Evolutionary conservation across 208 protist species (phyloP), one percentile per base, ranked within the genome.

Genomic region (Trypanosoma boissoni): DNA sequence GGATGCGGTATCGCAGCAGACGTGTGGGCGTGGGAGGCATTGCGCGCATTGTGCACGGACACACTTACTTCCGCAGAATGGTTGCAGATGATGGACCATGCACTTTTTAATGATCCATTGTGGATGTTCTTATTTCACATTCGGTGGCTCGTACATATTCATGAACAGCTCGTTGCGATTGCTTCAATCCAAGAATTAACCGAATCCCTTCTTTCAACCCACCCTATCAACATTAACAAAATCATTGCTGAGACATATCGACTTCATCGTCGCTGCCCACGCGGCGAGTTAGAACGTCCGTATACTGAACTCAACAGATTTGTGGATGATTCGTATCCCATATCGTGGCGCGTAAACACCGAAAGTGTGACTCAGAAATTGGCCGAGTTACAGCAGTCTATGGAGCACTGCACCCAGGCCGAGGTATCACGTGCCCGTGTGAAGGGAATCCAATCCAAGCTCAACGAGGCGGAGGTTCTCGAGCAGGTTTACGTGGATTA

Each of bases 61-160:
- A 61, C 83, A 26, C 73, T 95, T 24, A 81, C 67, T 31, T 68
- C 70, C 2, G 41, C 74, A 7, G 88, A 89, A 68, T 96, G 91
- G 88, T 72, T 92, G 54, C 86, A 94, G 58, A 72, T 96, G 16
- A 92, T 96, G 86, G 91, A 96, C 66, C 91, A 96, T 70, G 77
- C 73, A 1, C 55, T 92, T 10, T 64, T 73, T 20, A 79, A 82
- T 29, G 10, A 76, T 28, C 87, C 90, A 24, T 49, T 91, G 52
- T 96, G 86, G 81, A 72, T 96, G 5, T 94, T 88, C 28, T 52
- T 79, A 5, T 93, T 96, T 66, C 76, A 94, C 58, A 51, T 91
- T 31, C 58, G 48, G 18, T 70, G 73, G 63, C 3, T 83, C 8
- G 36, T 69, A 20, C 49, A 63, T 18, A 45, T 87, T 41, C 71